Base-by-base conservation (phyloP, 192 early-diverging fungal species). In the Coemansia sp. region DNA sequence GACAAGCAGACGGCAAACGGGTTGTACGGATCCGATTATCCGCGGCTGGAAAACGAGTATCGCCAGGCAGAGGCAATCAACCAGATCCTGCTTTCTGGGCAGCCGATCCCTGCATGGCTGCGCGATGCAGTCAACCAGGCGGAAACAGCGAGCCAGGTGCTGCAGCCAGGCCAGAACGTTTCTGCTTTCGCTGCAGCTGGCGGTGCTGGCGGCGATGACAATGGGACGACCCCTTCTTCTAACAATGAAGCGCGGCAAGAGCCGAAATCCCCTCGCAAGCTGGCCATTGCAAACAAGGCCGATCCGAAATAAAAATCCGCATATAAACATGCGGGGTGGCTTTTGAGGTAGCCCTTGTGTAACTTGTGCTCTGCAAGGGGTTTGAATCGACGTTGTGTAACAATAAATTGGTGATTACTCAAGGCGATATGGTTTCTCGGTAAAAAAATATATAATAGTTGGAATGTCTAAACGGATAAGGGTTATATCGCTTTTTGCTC, bases 31-130 rank as follows among this genome's bases (percentile, higher is more conserved):
- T 35, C 52, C 14, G 77, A 80, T 8, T 63, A 74, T 24, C 30
- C 24, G 45, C 71, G 77, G 0, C 16, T 67, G 59, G 71, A 80
- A 39, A 68, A 67, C 28, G 77, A 80, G 65, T 80, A 74, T 60
- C 71, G 77, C 13, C 71, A 80, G 48, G 77, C 77, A 0, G 77
- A 80, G 52, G 77, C 77, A 1, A 80, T 80, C 45, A 80, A 80
- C 22, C 68, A 74, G 62, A 80, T 80, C 18, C 57, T 80, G 47
- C 65, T 80, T 1, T 80, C 77, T 1, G 71, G 71, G 7, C 71
- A 80, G 48, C 77, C 77, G 16, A 80, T 80, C 45, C 77, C 77
- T 20, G 62, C 68, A 1, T 80, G 77, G 77, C 45, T 80, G 45
- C 64, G 77, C 19, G 71, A 80, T 18, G 77, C 77, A 5, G 72